phyloP scores from a whole-genome alignment of 805 yeast species.

The Barnettozyma populi region DNA sequence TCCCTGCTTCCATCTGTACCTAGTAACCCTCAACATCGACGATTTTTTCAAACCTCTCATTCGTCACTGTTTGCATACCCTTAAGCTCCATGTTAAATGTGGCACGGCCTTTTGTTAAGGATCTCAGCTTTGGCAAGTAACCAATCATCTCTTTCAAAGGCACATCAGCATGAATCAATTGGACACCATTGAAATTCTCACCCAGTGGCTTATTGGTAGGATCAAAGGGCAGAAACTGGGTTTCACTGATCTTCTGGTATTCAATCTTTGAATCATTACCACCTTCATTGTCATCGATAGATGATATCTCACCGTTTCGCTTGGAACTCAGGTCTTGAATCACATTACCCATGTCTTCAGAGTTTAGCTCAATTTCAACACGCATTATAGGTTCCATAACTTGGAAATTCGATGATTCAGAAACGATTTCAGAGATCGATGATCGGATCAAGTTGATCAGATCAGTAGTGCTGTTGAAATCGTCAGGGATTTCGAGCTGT shows the following conservation, averaged over 20 bases:
- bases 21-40: conserved; percentile 18
- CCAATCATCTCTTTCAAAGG: conserved; percentile 92
- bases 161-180: conserved; percentile 68
- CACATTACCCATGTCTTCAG: conserved; percentile 75
- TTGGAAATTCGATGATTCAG: conserved; percentile 32
- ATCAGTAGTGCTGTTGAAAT: conserved; percentile 32
- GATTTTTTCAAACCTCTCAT: conserved; percentile 41
- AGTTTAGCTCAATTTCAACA: conserved; percentile 58
- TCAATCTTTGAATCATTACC: conserved; percentile 35
- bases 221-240: conserved; percentile 72
- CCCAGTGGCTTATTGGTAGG: conserved; percentile 34
- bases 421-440: conserved; percentile 37
- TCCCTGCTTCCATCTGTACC: neutral
- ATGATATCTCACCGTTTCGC: conserved; percentile 67
- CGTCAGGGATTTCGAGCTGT: conserved; percentile 48
- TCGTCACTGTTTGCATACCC: conserved; percentile 64
- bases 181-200: conserved; percentile 25
- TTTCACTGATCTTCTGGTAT: conserved; percentile 52
- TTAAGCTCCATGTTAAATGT: conserved; percentile 71
- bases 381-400: conserved; percentile 87
- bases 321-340: conserved; percentile 78
- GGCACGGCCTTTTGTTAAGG: conserved; percentile 87
- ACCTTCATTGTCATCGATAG: conserved; percentile 60
- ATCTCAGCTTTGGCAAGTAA: conserved; percentile 68
- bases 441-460: conserved; percentile 43